Base-by-base conservation (phyloP, 129 eudicot species). In the Gnaphalium uliginosum region DNA sequence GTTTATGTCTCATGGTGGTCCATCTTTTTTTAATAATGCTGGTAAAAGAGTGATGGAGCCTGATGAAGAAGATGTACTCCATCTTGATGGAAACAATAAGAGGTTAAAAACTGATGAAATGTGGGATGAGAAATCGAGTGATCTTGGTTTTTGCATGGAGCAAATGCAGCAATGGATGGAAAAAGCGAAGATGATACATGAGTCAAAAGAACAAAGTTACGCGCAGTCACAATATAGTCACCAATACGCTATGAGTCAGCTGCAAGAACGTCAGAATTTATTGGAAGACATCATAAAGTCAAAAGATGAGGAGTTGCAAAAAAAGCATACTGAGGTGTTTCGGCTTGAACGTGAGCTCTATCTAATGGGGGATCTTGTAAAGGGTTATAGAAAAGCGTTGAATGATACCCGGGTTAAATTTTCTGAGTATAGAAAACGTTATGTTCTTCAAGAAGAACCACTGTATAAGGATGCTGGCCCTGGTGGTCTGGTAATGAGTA, bases 401-500 rank as follows among this genome's bases (percentile, higher is more conserved):
- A 84, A 86, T 82, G 87, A 75, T 46, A 85, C 86, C 5, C 83
- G 89, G 26, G 76, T 56, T 63, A 76, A 78, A 5, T 91, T 95
- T 64, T 62, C 78, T 5, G 96, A 91, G 33, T 91, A 91, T 30
- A 78, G 89, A 71, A 84, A 86, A 50, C 76, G 65, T 3, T 66
- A 39, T 78, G 80, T 46, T 57, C 85, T 87, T 63, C 83, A 78
- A 24, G 95, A 91, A 79, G 92, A 89, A 63, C 89, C 97, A 1
- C 63, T 83, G 21, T 95, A 91, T 70, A 84, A 75, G 76, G 97
- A 95, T 77, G 94, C 86, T 23, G 96, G 96, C 41, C 83, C 83
- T 1, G 95, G 95, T 29, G 99, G 97, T 67, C 84, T 95, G 43
- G 94, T 95, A 67, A 60, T 87, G 71, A 89, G 89, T 54, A 64